phyloP scores from a whole-genome alignment of 176 grass and related monocot genomes.

The Elaeis guineensis region DNA sequence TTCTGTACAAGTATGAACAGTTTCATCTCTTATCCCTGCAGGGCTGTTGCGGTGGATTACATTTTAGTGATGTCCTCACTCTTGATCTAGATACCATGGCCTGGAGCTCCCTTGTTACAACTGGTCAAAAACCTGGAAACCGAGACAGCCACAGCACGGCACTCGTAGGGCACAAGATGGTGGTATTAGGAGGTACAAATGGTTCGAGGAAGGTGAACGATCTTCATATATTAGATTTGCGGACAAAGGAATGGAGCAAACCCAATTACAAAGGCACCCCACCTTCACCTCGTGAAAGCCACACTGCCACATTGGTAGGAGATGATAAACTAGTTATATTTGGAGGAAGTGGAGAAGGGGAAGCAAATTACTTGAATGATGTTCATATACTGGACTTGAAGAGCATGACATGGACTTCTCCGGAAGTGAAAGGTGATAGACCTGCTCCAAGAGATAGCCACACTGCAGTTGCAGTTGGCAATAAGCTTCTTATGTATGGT shows the following conservation, averaged over 20 bases:
- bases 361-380: constrained; percentile 91
- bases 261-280: constrained; percentile 53
- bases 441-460: constrained; percentile 92
- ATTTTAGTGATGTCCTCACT: constrained; percentile 79
- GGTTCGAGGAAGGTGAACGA: constrained; percentile 89
- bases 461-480: constrained; percentile 46
- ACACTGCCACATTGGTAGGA: constrained; percentile 47
- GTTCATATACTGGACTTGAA: constrained; percentile 67
- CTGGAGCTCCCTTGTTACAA: constrained; percentile 72
- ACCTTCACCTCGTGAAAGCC: constrained; percentile 76
- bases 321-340: constrained; percentile 64
- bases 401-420: constrained; percentile 72
- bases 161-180: constrained; percentile 71
- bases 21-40: not conserved
- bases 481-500: constrained; percentile 64
- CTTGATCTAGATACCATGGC: constrained; percentile 79
- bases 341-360: constrained; percentile 86
- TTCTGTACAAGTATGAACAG: no score
- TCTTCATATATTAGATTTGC: constrained; percentile 67
- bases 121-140: constrained; percentile 64
- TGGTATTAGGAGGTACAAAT: constrained; percentile 84
- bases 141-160: constrained; percentile 74
- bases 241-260: constrained; percentile 66
- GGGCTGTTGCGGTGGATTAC: constrained; percentile 94
- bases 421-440: constrained; percentile 40